Conservation (phyloP, 352 stramenopile genomes). For the Nothophytophthora sp. region DNA sequence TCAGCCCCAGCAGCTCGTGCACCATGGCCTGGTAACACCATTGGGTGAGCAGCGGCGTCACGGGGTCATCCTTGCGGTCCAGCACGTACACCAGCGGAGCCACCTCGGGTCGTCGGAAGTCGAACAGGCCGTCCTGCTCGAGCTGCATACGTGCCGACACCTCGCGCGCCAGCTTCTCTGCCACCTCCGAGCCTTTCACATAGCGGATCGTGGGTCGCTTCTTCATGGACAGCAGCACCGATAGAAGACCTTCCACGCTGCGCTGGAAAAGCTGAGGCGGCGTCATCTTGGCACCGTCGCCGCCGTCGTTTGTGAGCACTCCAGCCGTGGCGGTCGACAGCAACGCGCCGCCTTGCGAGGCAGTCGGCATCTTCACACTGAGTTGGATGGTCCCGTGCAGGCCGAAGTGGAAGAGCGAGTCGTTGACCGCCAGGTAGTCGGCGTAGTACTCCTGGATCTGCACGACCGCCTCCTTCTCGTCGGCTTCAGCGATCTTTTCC, state of each 20-base stretch:
- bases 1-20: slow-evolving; percentile 98
- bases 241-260: slow-evolving; percentile 94
- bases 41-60: slow-evolving; percentile 98
- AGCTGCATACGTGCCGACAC: slow-evolving; percentile 93
- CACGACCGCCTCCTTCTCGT: slow-evolving; percentile 94
- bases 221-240: slow-evolving; percentile 96
- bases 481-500: slow-evolving; percentile 94
- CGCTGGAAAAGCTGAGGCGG: slow-evolving; percentile 79
- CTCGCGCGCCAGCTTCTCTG: slow-evolving; percentile 94
- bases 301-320: slow-evolving; percentile 39
- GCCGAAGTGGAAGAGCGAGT: slow-evolving; percentile 98
- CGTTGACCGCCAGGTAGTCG: slow-evolving; percentile 98
- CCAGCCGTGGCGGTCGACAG: slow-evolving; percentile 48
- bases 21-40: slow-evolving; percentile 99
- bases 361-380: slow-evolving; percentile 46
- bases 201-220: slow-evolving; percentile 97
- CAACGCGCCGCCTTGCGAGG: slow-evolving; percentile 17
- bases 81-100: slow-evolving; percentile 93
- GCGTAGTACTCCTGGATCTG: slow-evolving; percentile 99
- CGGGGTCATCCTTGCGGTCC: slow-evolving; percentile 98
- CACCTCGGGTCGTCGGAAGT: slow-evolving; percentile 92
- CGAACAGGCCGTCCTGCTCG: slow-evolving; percentile 96
- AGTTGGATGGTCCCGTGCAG: slow-evolving; percentile 65
- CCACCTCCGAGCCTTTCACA: slow-evolving; percentile 91
- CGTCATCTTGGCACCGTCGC: slow-evolving; percentile 33